Evolutionary conservation across 148 eudicot genomes (phyloP).

Genomic region (Arctostaphylos glauca): DNA sequence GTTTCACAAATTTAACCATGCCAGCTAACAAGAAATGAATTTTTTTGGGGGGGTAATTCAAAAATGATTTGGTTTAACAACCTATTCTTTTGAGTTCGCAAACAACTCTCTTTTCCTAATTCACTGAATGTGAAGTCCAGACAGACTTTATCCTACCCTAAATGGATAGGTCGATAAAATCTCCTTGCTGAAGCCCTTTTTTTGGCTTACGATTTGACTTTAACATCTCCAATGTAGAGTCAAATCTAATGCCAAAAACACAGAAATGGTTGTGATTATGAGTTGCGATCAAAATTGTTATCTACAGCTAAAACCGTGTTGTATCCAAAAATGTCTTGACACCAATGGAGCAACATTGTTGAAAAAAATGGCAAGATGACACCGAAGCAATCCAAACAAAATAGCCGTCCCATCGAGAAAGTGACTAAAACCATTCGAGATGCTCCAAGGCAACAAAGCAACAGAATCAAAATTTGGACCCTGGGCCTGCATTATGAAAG

Average conservation of each 20-base stretch:
- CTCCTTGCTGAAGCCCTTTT: neutral
- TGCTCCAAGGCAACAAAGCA: conserved; percentile 1
- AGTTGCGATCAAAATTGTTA: neutral
- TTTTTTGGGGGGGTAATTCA: neutral
- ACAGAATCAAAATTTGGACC: neutral
- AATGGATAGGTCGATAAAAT: neutral
- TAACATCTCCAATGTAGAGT: neutral
- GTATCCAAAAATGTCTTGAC: neutral
- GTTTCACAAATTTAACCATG: neutral
- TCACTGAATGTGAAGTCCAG: neutral
- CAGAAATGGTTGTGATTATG: neutral
- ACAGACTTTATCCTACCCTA: neutral
- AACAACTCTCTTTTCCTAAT: neutral
- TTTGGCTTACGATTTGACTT: neutral
- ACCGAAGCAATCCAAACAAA: neutral
- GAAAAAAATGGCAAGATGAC: neutral
- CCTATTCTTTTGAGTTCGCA: neutral
- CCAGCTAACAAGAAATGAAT: neutral
- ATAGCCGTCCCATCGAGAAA: neutral
- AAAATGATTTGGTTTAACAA: neutral
- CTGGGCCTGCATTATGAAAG: conserved; percentile 1
- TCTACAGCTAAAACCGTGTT: neutral
- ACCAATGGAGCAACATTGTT: neutral
- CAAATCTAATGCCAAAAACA: neutral
- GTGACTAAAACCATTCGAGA: neutral